Conservation (phyloP, 305 asterid species). For the Fraxinus greggii region DNA sequence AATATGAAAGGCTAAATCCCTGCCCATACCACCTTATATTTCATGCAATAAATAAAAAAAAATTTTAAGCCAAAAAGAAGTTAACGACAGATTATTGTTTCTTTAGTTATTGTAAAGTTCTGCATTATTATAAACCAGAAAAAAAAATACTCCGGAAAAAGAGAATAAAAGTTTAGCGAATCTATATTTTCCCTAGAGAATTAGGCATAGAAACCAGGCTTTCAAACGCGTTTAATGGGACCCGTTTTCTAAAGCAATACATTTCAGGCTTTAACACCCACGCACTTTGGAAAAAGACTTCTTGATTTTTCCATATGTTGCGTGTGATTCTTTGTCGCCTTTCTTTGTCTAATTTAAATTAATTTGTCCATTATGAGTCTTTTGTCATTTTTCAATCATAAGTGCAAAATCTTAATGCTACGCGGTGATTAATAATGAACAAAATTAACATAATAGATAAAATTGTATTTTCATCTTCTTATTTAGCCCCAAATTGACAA, state of each 20-base stretch:
- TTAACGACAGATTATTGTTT: no score
- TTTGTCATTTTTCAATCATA: not conserved
- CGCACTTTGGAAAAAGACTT: not conserved
- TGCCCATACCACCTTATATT: not conserved
- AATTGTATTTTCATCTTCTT: no score
- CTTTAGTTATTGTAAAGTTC: not conserved
- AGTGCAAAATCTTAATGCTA: not conserved
- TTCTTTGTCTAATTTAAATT: not conserved
- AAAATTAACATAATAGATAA: no score
- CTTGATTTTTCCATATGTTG: not conserved
- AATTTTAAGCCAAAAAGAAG: no score
- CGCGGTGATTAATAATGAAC: not conserved
- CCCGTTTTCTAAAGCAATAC: conserved; percentile 3
- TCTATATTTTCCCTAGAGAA: not conserved
- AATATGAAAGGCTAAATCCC: not conserved
- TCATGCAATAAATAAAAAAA: not conserved
- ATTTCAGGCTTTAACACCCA: not conserved
- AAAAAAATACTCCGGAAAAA: not conserved
- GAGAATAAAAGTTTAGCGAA: not conserved
- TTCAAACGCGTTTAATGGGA: conserved; percentile 17
- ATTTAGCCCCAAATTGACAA: no score
- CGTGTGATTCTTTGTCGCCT: conserved; percentile 5
- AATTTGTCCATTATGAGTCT: not conserved
- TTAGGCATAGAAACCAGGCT: not conserved
- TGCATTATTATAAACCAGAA: not conserved